Conservation (phyloP, 139 green algal genomes). For the Chlamydomonas schloesseri region DNA sequence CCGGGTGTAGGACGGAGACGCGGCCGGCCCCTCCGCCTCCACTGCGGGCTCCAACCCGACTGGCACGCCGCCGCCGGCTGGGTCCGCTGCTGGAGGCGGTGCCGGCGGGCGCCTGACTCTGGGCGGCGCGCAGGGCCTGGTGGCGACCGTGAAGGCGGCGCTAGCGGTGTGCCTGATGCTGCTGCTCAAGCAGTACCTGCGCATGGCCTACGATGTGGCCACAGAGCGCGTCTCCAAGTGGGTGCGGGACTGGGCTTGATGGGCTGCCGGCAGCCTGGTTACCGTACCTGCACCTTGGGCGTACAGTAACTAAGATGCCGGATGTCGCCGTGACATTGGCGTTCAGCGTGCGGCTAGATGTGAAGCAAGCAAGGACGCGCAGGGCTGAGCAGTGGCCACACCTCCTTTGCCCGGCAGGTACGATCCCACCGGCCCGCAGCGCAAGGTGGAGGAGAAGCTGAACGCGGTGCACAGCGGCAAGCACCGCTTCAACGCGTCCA, state of each 20-base stretch:
- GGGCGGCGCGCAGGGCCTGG: neutral
- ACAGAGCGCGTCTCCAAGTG: conserved; percentile 62
- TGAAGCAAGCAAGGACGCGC: too few species aligned
- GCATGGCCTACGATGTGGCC: conserved; percentile 67
- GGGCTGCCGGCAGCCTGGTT: neutral
- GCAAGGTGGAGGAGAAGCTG: conserved; percentile 48
- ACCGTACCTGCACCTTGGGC: too few species aligned
- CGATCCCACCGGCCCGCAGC: conserved; percentile 32
- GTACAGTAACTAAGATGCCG: too few species aligned
- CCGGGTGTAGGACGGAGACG: too few species aligned
- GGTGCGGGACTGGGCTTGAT: neutral
- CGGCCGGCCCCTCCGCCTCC: too few species aligned
- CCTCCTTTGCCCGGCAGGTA: conserved; percentile 7
- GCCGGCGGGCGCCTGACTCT: too few species aligned
- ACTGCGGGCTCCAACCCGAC: neutral
- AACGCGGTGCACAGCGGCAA: conserved; percentile 14
- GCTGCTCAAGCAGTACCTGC: conserved; percentile 81
- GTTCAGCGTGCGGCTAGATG: too few species aligned
- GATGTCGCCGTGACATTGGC: too few species aligned
- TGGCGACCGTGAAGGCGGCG: conserved; percentile 59
- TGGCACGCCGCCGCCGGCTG: neutral
- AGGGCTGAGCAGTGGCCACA: too few species aligned
- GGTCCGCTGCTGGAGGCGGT: too few species aligned
- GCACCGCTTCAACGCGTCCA: conserved; percentile 6
- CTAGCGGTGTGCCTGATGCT: conserved; percentile 76